Evolutionary conservation across 2,329 filamentous ascomycete species (phyloP).

Genomic region (Trematosphaeria pertusa): DNA sequence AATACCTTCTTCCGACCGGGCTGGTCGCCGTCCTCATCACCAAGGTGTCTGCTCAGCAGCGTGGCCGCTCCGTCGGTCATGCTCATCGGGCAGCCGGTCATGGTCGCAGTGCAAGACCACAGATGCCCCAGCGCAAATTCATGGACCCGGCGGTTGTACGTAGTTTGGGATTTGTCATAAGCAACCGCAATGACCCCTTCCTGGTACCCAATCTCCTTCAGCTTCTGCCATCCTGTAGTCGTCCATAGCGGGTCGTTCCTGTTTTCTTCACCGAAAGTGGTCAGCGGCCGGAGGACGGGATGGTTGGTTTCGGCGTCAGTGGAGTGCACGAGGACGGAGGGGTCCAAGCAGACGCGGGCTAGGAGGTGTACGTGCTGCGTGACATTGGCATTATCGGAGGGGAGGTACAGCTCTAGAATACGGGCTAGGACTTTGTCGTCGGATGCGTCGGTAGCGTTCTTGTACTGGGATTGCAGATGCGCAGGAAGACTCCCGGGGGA

Average conservation of each 20-base stretch:
- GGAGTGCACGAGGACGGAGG: conserved; percentile 41
- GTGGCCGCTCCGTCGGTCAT: conserved; percentile 69
- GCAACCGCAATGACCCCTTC: conserved; percentile 67
- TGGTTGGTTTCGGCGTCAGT: conserved; percentile 71
- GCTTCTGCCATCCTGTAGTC: conserved; percentile 69
- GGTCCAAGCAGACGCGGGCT: conserved; percentile 26
- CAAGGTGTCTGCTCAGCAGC: conserved; percentile 27
- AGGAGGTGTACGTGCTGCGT: conserved; percentile 26
- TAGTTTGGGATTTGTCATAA: conserved; percentile 61
- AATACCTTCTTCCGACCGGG: conserved; percentile 52
- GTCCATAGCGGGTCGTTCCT: conserved; percentile 65
- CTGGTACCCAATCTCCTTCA: conserved; percentile 65
- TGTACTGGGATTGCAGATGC: background rate
- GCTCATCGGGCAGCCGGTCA: conserved; percentile 69
- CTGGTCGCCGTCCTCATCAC: conserved; percentile 33
- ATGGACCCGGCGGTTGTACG: conserved; percentile 63
- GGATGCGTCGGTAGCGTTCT: background rate
- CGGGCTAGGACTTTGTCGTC: conserved; percentile 34
- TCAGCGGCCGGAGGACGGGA: conserved; percentile 66
- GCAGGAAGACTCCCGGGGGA: too few species aligned
- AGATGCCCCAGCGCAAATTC: conserved; percentile 67
- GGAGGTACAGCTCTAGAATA: conserved; percentile 33
- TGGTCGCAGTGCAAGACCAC: conserved; percentile 66
- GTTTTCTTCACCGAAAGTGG: conserved; percentile 66
- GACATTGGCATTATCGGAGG: conserved; percentile 14